These are phyloP conservation scores for Ceratobasidium sp. DNA, from an alignment of 1,284 basidiomycete genomes.

Conservation along the genomic window DNA sequence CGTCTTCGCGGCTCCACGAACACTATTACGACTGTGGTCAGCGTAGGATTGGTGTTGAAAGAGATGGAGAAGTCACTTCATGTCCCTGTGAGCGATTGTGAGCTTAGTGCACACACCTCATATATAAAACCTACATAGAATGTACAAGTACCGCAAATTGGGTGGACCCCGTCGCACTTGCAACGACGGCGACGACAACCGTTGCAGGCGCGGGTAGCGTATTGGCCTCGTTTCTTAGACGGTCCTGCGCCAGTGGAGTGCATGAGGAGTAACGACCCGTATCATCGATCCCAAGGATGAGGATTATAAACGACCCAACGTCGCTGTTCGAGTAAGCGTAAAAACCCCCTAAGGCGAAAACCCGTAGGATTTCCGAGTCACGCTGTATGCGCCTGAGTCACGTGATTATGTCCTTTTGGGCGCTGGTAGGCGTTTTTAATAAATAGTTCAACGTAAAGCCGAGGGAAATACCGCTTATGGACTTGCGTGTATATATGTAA, in stretches of 20 bases:
- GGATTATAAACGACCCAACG: slow-evolving; percentile 6
- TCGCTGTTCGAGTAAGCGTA: slow-evolving; percentile 2
- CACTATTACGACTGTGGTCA: slow-evolving; percentile 24
- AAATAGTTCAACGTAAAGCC: background rate
- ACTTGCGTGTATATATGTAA: too few relatives aligned
- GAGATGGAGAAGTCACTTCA: slow-evolving; percentile 1
- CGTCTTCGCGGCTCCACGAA: slow-evolving; percentile 28
- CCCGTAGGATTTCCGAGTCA: slow-evolving; percentile 20
- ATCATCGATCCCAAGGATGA: background rate
- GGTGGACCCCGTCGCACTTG: slow-evolving; percentile 40
- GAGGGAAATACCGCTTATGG: background rate
- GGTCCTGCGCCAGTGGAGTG: slow-evolving; percentile 13
- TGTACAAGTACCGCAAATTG: slow-evolving; percentile 27
- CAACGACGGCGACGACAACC: slow-evolving; percentile 30
- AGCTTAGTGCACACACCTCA: background rate
- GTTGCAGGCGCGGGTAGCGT: slow-evolving; percentile 35
- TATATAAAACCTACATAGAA: slow-evolving; percentile 25
- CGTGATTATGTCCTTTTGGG: background rate
- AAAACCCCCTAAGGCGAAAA: slow-evolving; percentile 11
- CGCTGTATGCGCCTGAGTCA: slow-evolving; percentile 12
- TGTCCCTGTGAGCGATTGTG: slow-evolving; percentile 24
- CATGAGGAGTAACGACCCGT: slow-evolving; percentile 5
- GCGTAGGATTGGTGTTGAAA: background rate
- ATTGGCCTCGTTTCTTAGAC: slow-evolving; percentile 30
- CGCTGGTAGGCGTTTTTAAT: background rate